Conservation (phyloP, 225 moss, liverwort and hornwort species). For the Lunularia cruciata region DNA sequence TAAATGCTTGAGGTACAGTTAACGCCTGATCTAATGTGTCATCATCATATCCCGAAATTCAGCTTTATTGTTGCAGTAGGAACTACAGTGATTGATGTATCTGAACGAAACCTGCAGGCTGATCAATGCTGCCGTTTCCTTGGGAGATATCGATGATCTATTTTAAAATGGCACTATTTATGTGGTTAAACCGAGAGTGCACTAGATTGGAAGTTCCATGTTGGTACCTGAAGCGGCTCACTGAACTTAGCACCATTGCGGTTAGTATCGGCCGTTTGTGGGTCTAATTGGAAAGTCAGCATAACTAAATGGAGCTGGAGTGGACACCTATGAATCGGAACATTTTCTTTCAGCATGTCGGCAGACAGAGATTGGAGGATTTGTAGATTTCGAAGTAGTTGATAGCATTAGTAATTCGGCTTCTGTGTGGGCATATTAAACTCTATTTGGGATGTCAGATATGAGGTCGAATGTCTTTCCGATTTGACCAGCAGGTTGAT, state of each 20-base stretch:
- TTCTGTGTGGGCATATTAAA: slow-evolving; percentile 19
- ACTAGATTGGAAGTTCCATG: slow-evolving; percentile 4
- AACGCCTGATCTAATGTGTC: neutral
- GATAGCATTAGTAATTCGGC: slow-evolving; percentile 17
- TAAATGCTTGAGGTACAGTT: slow-evolving; percentile 24
- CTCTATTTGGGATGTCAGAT: slow-evolving; percentile 16
- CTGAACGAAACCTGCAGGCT: neutral
- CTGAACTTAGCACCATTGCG: neutral
- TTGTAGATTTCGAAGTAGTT: slow-evolving; percentile 4
- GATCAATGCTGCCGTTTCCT: neutral
- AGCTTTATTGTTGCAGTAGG: too few species aligned
- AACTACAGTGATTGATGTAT: neutral
- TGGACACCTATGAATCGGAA: slow-evolving; percentile 2
- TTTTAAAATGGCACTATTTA: neutral
- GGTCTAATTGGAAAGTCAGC: neutral
- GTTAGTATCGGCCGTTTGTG: slow-evolving; percentile 9
- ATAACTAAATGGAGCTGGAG: slow-evolving; percentile 13
- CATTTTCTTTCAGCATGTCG: slow-evolving; percentile 6
- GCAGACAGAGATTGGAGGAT: neutral
- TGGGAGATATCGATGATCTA: neutral
- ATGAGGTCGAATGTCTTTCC: slow-evolving; percentile 7
- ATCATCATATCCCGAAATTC: neutral
- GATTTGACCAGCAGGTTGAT: slow-evolving; percentile 16
- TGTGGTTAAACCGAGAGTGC: neutral
- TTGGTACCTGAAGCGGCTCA: neutral